These are phyloP conservation scores for Teratosphaeria gauchensis DNA, from an alignment of 2,329 filamentous ascomycete species.

Conservation along the genomic window DNA sequence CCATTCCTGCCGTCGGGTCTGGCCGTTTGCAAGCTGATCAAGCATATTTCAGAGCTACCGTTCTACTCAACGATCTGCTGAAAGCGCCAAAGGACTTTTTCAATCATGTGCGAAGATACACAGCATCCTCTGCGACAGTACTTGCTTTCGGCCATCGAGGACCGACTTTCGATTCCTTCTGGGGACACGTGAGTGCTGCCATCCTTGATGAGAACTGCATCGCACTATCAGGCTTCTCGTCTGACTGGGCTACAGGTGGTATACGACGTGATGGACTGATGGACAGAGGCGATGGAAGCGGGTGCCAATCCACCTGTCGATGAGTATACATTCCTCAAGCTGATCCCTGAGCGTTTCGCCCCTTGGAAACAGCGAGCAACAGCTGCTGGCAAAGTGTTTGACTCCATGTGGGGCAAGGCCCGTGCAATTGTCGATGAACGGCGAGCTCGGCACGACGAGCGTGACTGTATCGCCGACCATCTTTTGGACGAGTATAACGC, in stretches of 20 bases:
- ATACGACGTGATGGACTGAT: slow-evolving; percentile 10
- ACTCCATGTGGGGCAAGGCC: too few species aligned
- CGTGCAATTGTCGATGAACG: slow-evolving; percentile 27
- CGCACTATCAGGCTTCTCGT: background rate
- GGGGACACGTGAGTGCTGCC: background rate
- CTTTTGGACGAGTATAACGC: slow-evolving; percentile 25
- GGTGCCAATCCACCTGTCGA: slow-evolving; percentile 43
- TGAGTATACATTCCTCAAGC: slow-evolving; percentile 36
- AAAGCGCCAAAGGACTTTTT: slow-evolving; percentile 22
- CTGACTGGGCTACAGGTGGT: background rate
- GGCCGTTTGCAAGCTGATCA: background rate
- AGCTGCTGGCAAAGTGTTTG: too few species aligned
- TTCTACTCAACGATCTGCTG: slow-evolving; percentile 40
- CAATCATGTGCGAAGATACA: background rate
- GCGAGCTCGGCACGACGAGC: slow-evolving; percentile 13
- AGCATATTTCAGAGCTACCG: slow-evolving; percentile 34
- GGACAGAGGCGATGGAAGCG: slow-evolving; percentile 36
- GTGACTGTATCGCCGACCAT: slow-evolving; percentile 31
- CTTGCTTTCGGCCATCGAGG: slow-evolving; percentile 23
- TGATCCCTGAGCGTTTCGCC: slow-evolving; percentile 23
- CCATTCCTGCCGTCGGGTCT: background rate
- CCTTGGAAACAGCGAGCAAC: too few species aligned
- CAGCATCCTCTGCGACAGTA: slow-evolving; percentile 31
- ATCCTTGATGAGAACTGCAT: background rate
- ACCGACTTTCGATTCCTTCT: slow-evolving; percentile 3